A percentile compares a stretch with the other conserved stretches of the same genome.
Evolutionary conservation across 306 rosid genomes (phyloP).

Genomic region (Trifolium pratense): DNA sequence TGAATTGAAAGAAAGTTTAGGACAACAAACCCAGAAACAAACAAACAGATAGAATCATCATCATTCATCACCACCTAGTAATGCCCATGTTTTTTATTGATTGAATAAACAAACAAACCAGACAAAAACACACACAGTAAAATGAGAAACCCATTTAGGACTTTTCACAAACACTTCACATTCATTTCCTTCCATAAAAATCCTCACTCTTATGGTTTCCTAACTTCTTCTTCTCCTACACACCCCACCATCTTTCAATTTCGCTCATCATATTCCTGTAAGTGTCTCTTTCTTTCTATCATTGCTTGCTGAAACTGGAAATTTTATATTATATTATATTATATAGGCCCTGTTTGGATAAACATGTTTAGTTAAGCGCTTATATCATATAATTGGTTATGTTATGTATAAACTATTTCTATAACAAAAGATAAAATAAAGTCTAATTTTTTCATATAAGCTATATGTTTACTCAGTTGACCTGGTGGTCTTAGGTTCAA

Average conservation of each 20-base stretch:
- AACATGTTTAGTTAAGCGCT: background rate
- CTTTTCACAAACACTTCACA: conserved; percentile 43
- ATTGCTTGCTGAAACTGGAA: too few species aligned
- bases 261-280: conserved; percentile 51
- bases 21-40: background rate
- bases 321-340: too few species aligned
- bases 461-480: too few species aligned
- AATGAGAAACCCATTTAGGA: conserved; percentile 41
- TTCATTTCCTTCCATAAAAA: conserved; percentile 17
- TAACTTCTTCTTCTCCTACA: conserved; percentile 14
- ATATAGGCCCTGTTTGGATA: background rate
- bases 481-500: too few species aligned
- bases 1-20: background rate
- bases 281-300: conserved; percentile 32
- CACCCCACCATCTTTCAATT: conserved; percentile 6
- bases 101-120: background rate
- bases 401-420: background rate
- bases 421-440: background rate
- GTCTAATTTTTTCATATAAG: background rate
- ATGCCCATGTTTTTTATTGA: background rate
- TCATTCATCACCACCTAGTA: background rate
- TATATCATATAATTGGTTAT: too few species aligned
- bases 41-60: background rate
- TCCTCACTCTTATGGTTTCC: conserved; percentile 2
- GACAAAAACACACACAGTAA: background rate